Evolutionary conservation across 495 filamentous ascomycete genomes (phyloP), one percentile per base, ranked within the genome.

Genomic region (Neurospora africana): DNA sequence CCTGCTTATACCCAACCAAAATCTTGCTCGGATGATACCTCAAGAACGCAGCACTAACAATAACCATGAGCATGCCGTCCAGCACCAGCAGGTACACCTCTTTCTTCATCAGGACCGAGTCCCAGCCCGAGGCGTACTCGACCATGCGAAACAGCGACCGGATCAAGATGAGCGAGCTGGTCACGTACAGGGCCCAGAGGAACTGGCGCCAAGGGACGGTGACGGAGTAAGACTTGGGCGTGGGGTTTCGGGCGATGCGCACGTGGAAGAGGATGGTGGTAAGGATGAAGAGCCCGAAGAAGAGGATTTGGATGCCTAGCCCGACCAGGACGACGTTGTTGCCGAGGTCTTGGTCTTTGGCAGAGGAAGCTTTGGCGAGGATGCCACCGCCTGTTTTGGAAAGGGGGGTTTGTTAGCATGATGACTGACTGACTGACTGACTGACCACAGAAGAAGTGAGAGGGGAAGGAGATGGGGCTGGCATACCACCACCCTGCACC

Each of bases 81-180:
- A 78, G 43, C 0, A 70, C 74, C 11, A 77, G 44, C 71, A 78
- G 68, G 43, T 74, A 77, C 19, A 68, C 71, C 71, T 78, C 77
- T 8, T 27, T 58, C 35, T 53, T 15, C 71, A 74, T 71, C 68
- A 78, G 30, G 0, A 72, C 61, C 35, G 71, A 58, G 11, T 75
- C 71, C 41, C 68, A 72, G 23, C 77, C 77, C 68, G 38, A 19
- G 19, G 68, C 72, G 71, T 89, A 93, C 80, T 92, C 91, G 15
- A 89, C 79, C 23, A 89, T 82, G 33, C 91, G 84, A 74, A 91
- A 87, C 8, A 91, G 72, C 9, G 83, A 87, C 7, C 91, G 85
- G 3, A 91, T 74, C 69, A 92, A 73, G 72, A 93, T 91, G 10
- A 91, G 78, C 1, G 75, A 76, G 69, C 83, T 86, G 7, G 81